Percentiles rank a stretch among this genome's conserved stretches.
These are phyloP conservation scores for Dimocarpus longan DNA, from an alignment of 345 rosid genomes.

Conservation along the genomic window DNA sequence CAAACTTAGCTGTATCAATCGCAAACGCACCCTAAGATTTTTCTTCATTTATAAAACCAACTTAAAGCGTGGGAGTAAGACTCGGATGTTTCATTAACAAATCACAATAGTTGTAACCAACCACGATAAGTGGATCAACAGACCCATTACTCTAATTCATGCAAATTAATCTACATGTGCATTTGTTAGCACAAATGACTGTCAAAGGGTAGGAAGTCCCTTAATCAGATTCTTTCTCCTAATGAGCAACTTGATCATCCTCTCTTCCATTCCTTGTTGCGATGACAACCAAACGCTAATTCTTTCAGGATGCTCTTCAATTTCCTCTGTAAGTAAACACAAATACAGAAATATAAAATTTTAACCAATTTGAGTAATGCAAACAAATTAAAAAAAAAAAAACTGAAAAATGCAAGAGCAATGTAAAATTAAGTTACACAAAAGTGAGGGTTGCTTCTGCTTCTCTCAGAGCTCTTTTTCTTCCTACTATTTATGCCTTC, in stretches of 20 bases:
- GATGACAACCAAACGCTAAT: slow-evolving; percentile 29
- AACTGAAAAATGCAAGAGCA: background rate
- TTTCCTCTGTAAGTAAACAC: slow-evolving; percentile 36
- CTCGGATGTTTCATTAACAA: slow-evolving; percentile 1
- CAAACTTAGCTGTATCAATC: no score
- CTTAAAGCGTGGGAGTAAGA: background rate
- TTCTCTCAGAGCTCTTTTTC: slow-evolving; percentile 1
- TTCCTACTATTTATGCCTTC: background rate
- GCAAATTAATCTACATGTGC: background rate
- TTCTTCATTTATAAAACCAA: background rate
- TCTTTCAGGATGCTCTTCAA: slow-evolving; percentile 33
- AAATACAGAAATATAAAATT: background rate
- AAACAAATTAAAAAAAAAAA: background rate
- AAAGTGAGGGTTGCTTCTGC: slow-evolving; percentile 10
- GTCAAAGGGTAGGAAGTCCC: background rate
- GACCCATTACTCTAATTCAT: background rate
- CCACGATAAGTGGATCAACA: slow-evolving; percentile 18
- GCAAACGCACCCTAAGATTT: no score
- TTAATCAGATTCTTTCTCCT: background rate
- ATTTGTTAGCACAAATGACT: background rate
- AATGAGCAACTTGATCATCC: background rate
- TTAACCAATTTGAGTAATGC: background rate
- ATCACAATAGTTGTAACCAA: background rate
- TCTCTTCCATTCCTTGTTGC: slow-evolving; percentile 12
- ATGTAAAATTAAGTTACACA: slow-evolving; percentile 21